phyloP scores from a whole-genome alignment of 495 filamentous ascomycete genomes.

The Daldinia childiae region DNA sequence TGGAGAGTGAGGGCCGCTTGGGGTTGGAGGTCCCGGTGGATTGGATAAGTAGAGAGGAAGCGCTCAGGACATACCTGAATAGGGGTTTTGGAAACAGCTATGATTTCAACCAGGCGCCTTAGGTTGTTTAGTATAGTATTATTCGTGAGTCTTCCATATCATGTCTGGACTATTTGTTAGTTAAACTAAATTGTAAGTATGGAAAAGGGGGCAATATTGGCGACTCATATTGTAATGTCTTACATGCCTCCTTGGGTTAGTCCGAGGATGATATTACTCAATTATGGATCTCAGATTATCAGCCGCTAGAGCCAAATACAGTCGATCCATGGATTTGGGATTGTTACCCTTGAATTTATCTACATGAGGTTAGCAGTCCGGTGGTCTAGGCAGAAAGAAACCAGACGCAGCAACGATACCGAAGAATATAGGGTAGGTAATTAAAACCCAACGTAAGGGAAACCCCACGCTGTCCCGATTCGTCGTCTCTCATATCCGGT shows the following conservation, averaged over 20 bases:
- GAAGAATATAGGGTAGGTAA: too few relatives aligned
- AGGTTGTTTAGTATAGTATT: not conserved
- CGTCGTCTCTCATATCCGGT: not conserved
- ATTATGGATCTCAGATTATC: not conserved
- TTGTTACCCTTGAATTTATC: not conserved
- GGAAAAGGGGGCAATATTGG: not conserved
- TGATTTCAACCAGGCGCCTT: conserved; percentile 56
- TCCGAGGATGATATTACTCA: not conserved
- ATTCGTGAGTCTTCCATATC: not conserved
- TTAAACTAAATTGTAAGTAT: not conserved
- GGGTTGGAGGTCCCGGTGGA: conserved; percentile 57
- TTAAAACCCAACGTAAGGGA: too few relatives aligned
- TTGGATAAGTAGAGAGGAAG: conserved; percentile 51
- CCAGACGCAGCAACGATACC: too few relatives aligned
- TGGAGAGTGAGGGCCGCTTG: conserved; percentile 39
- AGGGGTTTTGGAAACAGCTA: conserved; percentile 61
- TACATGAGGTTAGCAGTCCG: too few relatives aligned
- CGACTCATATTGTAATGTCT: not conserved
- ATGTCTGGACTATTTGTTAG: not conserved
- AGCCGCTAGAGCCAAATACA: not conserved
- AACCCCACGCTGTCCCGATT: too few relatives aligned
- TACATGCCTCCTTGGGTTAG: not conserved
- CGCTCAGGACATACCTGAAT: conserved; percentile 52
- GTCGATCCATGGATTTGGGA: not conserved
- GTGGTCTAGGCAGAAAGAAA: too few relatives aligned